Percentiles rank a stretch among this genome's conserved stretches.
Evolutionary conservation across 2,329 filamentous ascomycete species (phyloP).

Genomic region (Aspergillus transmontanensis): DNA sequence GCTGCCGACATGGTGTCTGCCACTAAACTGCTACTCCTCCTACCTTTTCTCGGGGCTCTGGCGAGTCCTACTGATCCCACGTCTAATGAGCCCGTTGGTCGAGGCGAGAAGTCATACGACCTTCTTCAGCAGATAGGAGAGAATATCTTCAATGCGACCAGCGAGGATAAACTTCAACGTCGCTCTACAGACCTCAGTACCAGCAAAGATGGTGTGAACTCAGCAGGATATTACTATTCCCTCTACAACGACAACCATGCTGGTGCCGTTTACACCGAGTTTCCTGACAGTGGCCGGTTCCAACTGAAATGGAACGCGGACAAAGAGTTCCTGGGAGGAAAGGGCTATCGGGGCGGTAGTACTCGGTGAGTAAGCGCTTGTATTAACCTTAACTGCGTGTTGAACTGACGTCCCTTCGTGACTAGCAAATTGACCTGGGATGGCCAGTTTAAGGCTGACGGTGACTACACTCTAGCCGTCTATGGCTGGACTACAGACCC

Average conservation of each 20-base stretch:
- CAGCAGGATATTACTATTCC: slow-evolving; percentile 8
- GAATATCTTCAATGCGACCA: neutral
- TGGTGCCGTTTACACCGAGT: slow-evolving; percentile 4
- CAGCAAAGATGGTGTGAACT: neutral
- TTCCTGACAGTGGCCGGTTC: slow-evolving; percentile 2
- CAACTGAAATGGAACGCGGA: slow-evolving; percentile 1
- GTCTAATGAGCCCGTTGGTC: neutral
- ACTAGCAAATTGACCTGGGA: neutral
- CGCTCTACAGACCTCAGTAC: neutral
- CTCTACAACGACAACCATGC: slow-evolving; percentile 10
- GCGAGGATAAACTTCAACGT: neutral
- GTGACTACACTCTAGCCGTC: slow-evolving; percentile 8
- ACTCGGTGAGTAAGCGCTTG: slow-evolving; percentile 6
- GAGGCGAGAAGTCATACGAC: neutral
- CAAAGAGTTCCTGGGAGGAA: neutral
- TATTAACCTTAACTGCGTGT: neutral
- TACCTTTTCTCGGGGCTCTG: neutral
- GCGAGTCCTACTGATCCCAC: neutral
- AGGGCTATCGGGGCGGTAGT: slow-evolving; percentile 6
- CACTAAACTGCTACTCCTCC: neutral
- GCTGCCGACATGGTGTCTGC: neutral
- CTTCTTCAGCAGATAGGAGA: neutral
- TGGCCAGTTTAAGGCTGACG: neutral
- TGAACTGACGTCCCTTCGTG: neutral
- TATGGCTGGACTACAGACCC: slow-evolving; percentile 9